Conservation (phyloP, 495 filamentous ascomycete species). For the Penicillium subrubescens region DNA sequence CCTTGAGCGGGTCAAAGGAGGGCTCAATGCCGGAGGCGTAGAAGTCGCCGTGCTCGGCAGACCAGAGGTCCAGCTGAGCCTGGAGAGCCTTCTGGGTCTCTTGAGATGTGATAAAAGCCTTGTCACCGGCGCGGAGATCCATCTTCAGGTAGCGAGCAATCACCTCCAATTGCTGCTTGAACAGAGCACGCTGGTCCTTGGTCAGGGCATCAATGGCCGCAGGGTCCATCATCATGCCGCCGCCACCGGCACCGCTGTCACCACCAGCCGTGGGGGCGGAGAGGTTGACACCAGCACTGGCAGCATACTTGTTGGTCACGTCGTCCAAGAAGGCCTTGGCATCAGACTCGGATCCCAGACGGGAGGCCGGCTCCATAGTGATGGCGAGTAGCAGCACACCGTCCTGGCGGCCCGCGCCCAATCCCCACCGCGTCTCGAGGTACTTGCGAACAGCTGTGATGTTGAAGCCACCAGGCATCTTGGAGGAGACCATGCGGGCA, state of each 20-base stretch:
- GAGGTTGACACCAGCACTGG: conserved; percentile 80
- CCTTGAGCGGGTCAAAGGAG: conserved; percentile 88
- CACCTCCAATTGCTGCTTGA: conserved; percentile 96
- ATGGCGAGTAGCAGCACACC: conserved; percentile 85
- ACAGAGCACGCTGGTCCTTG: conserved; percentile 89
- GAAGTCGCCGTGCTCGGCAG: conserved; percentile 90
- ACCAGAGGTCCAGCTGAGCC: conserved; percentile 93
- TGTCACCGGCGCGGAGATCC: conserved; percentile 93
- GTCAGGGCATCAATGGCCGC: conserved; percentile 95
- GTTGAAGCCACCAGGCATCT: conserved; percentile 99
- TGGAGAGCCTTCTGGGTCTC: conserved; percentile 84
- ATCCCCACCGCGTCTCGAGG: conserved; percentile 89
- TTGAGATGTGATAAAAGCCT: conserved; percentile 80
- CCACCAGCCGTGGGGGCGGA: conserved; percentile 75
- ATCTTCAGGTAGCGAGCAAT: conserved; percentile 96
- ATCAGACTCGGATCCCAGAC: conserved; percentile 85
- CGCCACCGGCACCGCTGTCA: conserved; percentile 68
- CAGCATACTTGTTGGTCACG: conserved; percentile 85
- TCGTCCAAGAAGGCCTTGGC: conserved; percentile 91
- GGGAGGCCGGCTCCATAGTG: conserved; percentile 87
- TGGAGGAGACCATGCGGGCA: conserved; percentile 92
- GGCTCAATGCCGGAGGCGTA: conserved; percentile 95
- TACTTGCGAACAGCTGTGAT: conserved; percentile 95
- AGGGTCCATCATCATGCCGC: conserved; percentile 98
- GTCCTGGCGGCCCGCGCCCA: conserved; percentile 86